phyloP scores from a whole-genome alignment of 2,329 filamentous ascomycete genomes.

The Pestalotiopsis sp. region DNA sequence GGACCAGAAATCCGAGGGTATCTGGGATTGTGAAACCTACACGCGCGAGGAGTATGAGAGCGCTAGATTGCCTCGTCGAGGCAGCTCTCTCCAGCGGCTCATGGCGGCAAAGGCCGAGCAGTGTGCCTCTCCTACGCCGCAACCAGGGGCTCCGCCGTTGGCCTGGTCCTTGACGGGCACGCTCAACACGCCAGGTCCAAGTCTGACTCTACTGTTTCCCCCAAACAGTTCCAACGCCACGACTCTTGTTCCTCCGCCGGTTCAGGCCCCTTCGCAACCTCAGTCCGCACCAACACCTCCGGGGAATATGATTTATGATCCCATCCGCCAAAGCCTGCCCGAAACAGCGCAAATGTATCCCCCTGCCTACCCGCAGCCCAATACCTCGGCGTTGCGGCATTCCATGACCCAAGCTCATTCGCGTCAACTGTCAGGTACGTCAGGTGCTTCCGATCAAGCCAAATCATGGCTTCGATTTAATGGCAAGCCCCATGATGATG shows the following conservation, averaged over 20 bases:
- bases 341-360: slow-evolving; percentile 52
- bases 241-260: slow-evolving; percentile 48
- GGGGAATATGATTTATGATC: slow-evolving; percentile 63
- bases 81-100: slow-evolving; percentile 46
- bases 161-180: slow-evolving; percentile 89
- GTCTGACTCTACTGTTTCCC: slow-evolving; percentile 75
- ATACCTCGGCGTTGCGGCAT: slow-evolving; percentile 49
- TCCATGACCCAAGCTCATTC: slow-evolving; percentile 33
- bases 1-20: slow-evolving; percentile 85
- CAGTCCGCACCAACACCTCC: slow-evolving; percentile 50
- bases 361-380: slow-evolving; percentile 51
- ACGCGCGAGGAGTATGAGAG: slow-evolving; percentile 78
- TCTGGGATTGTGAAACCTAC: slow-evolving; percentile 74
- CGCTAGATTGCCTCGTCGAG: slow-evolving; percentile 54
- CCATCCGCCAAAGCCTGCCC: slow-evolving; percentile 58
- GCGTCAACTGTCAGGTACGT: slow-evolving; percentile 6
- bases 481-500: slow-evolving; percentile 31
- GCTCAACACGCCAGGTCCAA: slow-evolving; percentile 83
- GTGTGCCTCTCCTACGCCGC: slow-evolving; percentile 46
- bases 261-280: slow-evolving; percentile 24
- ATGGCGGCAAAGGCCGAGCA: slow-evolving; percentile 41
- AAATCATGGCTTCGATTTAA: slow-evolving; percentile 24
- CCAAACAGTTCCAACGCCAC: background rate
- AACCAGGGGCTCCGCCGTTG: slow-evolving; percentile 50
- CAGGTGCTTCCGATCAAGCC: slow-evolving; percentile 3